These are phyloP conservation scores for Colletotrichum sp. DNA, from an alignment of 2,329 filamentous ascomycete genomes.

Conservation along the genomic window DNA sequence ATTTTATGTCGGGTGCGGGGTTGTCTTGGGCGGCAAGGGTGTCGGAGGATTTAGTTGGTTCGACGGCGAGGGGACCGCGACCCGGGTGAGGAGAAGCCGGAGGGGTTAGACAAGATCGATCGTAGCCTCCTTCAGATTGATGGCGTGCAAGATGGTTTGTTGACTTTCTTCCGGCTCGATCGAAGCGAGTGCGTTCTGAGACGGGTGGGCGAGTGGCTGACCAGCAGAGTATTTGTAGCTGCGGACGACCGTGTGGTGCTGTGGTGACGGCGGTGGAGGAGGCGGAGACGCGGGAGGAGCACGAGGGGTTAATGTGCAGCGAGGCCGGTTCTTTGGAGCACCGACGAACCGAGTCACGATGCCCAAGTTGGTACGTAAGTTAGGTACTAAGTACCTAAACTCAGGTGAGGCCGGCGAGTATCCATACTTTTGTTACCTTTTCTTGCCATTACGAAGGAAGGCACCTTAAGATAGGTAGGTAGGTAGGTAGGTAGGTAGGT, in stretches of 20 bases:
- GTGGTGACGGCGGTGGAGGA: background rate
- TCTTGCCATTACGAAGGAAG: background rate
- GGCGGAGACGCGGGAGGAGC: background rate
- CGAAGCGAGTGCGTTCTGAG: background rate
- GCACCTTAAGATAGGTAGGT: background rate
- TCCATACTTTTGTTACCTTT: background rate
- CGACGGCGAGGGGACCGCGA: background rate
- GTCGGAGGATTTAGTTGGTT: background rate
- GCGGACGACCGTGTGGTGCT: background rate
- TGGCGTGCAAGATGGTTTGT: background rate
- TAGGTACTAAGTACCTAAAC: background rate
- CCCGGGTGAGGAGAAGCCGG: background rate
- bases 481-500: background rate
- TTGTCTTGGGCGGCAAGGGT: background rate
- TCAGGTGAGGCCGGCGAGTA: background rate
- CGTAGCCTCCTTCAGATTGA: background rate
- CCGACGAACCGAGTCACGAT: background rate
- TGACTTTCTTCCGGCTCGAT: background rate
- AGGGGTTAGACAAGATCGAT: background rate
- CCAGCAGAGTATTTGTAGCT: background rate
- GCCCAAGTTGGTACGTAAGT: background rate
- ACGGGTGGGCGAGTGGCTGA: background rate
- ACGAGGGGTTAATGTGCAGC: slow-evolving; percentile 12
- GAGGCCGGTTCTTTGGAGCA: slow-evolving; percentile 13
- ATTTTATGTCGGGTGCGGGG: background rate